A percentile compares a stretch with the other conserved stretches of the same genome.
Conservation (phyloP, 2,329 filamentous ascomycete genomes). For the Didymosphaeria variabile region DNA sequence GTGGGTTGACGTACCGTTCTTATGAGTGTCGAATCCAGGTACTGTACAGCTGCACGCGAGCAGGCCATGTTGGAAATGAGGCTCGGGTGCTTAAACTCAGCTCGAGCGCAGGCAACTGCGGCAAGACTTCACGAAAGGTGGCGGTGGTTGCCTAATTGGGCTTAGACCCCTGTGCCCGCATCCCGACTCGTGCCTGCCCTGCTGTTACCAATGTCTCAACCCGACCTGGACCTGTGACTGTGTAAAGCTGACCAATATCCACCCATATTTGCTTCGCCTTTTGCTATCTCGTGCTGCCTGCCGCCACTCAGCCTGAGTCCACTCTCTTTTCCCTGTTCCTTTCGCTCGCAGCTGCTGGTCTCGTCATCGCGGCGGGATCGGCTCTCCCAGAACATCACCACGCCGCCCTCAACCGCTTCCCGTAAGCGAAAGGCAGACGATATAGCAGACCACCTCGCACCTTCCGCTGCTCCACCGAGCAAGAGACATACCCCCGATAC, state of each 20-base stretch:
- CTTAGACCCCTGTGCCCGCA: slow-evolving; percentile 21
- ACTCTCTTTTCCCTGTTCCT: slow-evolving; percentile 15
- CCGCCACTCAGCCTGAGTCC: slow-evolving; percentile 17
- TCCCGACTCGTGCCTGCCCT: slow-evolving; percentile 6
- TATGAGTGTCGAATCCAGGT: not conserved
- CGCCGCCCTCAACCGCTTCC: slow-evolving; percentile 41
- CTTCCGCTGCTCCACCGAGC: slow-evolving; percentile 39
- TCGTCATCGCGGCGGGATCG: slow-evolving; percentile 52
- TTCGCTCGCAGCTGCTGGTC: slow-evolving; percentile 41
- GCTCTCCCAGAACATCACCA: slow-evolving; percentile 44
- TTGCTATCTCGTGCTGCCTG: slow-evolving; percentile 19
- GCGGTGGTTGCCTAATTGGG: slow-evolving; percentile 19
- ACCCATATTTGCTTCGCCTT: slow-evolving; percentile 10
- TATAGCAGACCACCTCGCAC: slow-evolving; percentile 36
- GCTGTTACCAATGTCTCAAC: slow-evolving; percentile 20
- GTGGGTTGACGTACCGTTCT: not conserved
- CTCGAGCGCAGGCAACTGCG: slow-evolving; percentile 26
- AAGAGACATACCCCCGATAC: slow-evolving; percentile 41
- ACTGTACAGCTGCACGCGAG: not conserved
- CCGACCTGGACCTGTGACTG: slow-evolving; percentile 34
- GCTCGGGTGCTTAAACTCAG: slow-evolving; percentile 20
- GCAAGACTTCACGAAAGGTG: not conserved
- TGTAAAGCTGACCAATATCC: slow-evolving; percentile 38
- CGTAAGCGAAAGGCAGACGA: slow-evolving; percentile 53
- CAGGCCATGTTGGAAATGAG: not conserved